Percentiles rank a stretch among this genome's conserved stretches.
Evolutionary conservation across 2,329 filamentous ascomycete genomes (phyloP).

Genomic region (Ceratocystis huliohia): DNA sequence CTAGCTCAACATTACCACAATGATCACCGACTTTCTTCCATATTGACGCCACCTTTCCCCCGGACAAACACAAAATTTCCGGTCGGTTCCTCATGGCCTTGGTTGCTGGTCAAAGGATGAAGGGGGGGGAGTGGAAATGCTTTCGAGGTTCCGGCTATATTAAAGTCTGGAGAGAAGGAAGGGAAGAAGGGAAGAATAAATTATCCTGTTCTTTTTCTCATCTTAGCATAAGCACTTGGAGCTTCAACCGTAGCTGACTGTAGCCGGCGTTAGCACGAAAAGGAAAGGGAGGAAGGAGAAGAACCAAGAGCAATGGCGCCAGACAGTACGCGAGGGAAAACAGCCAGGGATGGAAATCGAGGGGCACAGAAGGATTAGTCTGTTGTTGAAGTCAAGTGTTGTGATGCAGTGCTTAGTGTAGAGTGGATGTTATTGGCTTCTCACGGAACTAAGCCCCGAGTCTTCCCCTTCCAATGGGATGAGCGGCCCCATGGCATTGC

Average conservation of each 20-base stretch:
- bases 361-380: background rate
- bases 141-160: background rate
- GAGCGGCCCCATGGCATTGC: background rate
- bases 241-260: background rate
- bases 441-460: conserved; percentile 6
- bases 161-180: background rate
- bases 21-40: background rate
- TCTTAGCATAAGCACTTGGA: background rate
- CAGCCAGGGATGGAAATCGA: background rate
- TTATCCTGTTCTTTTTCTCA: background rate
- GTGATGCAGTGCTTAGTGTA: too few species aligned
- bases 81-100: background rate
- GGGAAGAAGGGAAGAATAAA: background rate
- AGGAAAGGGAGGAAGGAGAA: background rate
- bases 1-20: too few species aligned
- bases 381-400: background rate
- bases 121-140: too few species aligned
- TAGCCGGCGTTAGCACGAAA: background rate
- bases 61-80: background rate
- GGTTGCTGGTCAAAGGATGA: background rate
- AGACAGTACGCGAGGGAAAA: too few species aligned
- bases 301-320: background rate
- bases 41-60: background rate
- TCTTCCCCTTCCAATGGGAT: background rate
- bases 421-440: background rate